Conservation (phyloP, 768 basidiomycete genomes). For the Tubosaeta sp. region DNA sequence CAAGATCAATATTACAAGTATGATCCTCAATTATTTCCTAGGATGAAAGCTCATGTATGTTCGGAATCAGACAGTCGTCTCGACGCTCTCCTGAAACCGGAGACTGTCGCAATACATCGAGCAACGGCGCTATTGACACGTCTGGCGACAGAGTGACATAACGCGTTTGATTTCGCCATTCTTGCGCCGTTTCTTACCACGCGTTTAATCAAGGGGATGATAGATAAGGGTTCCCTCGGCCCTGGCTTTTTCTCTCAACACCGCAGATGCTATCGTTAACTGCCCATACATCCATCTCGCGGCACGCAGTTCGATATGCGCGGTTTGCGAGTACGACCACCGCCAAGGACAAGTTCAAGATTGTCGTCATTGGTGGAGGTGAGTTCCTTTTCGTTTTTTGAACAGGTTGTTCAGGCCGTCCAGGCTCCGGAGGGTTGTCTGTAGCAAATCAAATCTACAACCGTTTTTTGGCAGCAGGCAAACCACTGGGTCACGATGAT, state of each 20-base stretch:
- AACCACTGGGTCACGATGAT: constrained; percentile 65
- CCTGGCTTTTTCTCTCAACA: background rate
- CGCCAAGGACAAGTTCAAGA: constrained; percentile 60
- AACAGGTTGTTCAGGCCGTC: background rate
- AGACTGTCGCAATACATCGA: background rate
- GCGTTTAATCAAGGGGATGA: background rate
- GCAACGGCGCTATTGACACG: background rate
- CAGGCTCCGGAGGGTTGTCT: constrained; percentile 48
- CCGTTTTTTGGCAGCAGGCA: constrained; percentile 67
- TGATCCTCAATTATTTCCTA: constrained; percentile 52
- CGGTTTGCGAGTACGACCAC: constrained; percentile 23
- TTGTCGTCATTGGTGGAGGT: constrained; percentile 89
- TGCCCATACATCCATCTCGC: constrained; percentile 3
- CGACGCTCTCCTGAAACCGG: background rate
- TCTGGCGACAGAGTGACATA: background rate
- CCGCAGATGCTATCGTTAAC: background rate
- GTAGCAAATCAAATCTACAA: constrained; percentile 87
- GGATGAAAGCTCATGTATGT: constrained; percentile 66
- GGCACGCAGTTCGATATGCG: constrained; percentile 5
- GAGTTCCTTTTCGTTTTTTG: constrained; percentile 17
- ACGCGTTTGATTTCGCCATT: constrained; percentile 7
- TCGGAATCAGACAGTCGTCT: constrained; percentile 46
- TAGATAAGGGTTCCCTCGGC: background rate
- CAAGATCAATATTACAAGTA: background rate
- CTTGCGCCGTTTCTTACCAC: constrained; percentile 8